phyloP scores from a whole-genome alignment of 2,329 filamentous ascomycete genomes.

The Tolypocladium cylindrosporum region DNA sequence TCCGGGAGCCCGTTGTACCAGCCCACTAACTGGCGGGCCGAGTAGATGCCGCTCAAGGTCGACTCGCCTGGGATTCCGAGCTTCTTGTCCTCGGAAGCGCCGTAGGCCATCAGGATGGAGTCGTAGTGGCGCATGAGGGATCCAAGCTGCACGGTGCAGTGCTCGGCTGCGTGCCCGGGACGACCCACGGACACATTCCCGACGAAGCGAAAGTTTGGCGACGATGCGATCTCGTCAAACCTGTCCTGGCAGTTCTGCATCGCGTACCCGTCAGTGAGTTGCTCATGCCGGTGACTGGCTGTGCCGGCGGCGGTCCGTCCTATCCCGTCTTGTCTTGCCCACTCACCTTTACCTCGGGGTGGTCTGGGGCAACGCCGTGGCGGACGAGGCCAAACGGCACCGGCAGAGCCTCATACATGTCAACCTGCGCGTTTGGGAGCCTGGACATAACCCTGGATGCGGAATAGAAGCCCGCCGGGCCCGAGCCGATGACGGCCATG shows the following conservation, averaged over 20 bases:
- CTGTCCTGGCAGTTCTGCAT: slow-evolving; percentile 85
- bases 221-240: slow-evolving; percentile 78
- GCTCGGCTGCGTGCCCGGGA: slow-evolving; percentile 23
- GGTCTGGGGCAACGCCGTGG: slow-evolving; percentile 95
- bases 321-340: neutral
- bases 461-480: slow-evolving; percentile 93
- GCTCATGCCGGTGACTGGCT: slow-evolving; percentile 4
- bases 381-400: slow-evolving; percentile 88
- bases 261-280: neutral
- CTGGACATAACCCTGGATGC: slow-evolving; percentile 75
- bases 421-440: slow-evolving; percentile 61
- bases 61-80: slow-evolving; percentile 75
- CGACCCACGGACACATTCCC: slow-evolving; percentile 78
- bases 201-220: slow-evolving; percentile 77
- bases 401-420: slow-evolving; percentile 94
- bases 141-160: slow-evolving; percentile 51
- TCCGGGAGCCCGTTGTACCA: slow-evolving; percentile 98
- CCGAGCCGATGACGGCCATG: slow-evolving; percentile 83
- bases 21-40: slow-evolving; percentile 85
- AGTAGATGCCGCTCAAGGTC: slow-evolving; percentile 63
- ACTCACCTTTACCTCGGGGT: slow-evolving; percentile 89
- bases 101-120: slow-evolving; percentile 86
- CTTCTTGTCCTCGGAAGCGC: slow-evolving; percentile 72
- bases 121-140: slow-evolving; percentile 76
- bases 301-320: neutral